Base-by-base conservation (phyloP, 192 early-diverging fungal genomes). In the Rhizophagus sp. region DNA sequence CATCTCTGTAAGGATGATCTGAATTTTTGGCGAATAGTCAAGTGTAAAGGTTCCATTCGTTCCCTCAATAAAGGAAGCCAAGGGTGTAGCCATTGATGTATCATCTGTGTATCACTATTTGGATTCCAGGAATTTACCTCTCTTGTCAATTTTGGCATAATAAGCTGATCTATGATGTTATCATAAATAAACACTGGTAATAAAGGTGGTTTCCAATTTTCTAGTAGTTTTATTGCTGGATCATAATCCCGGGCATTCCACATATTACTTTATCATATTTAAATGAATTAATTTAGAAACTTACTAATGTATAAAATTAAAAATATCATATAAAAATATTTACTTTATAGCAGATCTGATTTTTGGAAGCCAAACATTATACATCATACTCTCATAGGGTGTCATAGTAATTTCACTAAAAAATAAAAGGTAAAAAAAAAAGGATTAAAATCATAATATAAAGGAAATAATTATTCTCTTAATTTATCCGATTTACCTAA, bases 11-110 rank as follows among this genome's bases (percentile, higher is more conserved):
- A 82, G 17, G 80, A 79, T 17, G 87, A 73, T 1, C 84, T 80
- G 34, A 96, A 81, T 75, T 92, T 94, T 50, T 90, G 88, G 17
- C 91, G 86, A 47, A 95, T 86, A 12, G 85, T 80, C 9, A 87
- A 85, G 78, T 87, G 86, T 4, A 95, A 69, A 50, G 82, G 83
- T 19, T 84, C 78, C 15, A 88, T 47, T 66, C 90, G 84, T 22
- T 89, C 88, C 17, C 83, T 87, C 15, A 93, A 69, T 24, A 92
- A 78, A 1, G 93, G 92, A 10, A 96, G 82, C 95, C 95, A 96
- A 0, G 94, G 94, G 78, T 93, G 93, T 9, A 95, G 79, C 94
- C 94, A 96, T 10, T 84, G 87, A 75, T 96, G 93, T 2, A 94
- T 82, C 82, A 88, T 88, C n/a, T 83, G 80, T 3, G 83, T 81